Base-by-base conservation (phyloP, 148 eudicot species). In the Hydrangea macrophylla region DNA sequence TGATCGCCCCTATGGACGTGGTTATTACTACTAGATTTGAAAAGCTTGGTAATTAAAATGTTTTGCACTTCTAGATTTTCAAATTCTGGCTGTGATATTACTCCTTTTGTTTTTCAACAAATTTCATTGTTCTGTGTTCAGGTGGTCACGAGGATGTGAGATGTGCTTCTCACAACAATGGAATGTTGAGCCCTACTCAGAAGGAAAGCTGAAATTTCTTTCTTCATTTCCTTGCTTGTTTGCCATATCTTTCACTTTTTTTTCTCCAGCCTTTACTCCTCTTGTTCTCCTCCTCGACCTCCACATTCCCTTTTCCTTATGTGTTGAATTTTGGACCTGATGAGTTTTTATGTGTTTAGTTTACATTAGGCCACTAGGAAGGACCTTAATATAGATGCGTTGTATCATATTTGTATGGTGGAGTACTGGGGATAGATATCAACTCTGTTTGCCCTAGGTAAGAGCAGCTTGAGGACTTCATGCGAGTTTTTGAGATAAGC, bases 1-100 rank as follows among this genome's bases (percentile, higher is more conserved):
- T 68, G 87, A 73, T 70, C 93, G 80, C 48, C 76, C 88, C 6
- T 85, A 83, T 77, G 86, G 90, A 51, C 75, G 96, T 65, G 86
- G 92, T 63, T 80, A 83, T 67, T 79, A 83, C 71, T 80, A 84
- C 69, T 87, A 85, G 84, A 40, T 66, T 58, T 59, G 62, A 23
- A 42, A 55, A 26, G 39, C 60, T 36, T 57, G 83, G 86, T 78
- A 80, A 76, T 58, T 35, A 30, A 13, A 30, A 22, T 39, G 58
- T 12, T 53, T 48, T 45, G 1, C 26, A 28, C 37, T 37, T 1
- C 50, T 32, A 6, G 36, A 10, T 48, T 75, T 48, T 26, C 32
- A 20, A 37, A 15, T 32, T 64, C 56, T 37, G 32, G n/a, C 39
- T 65, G 30, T 25, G 18, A 12, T 48, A 60, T 60, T 44, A 24